A percentile compares a stretch with the other conserved stretches of the same genome.
Conservation (phyloP, 306 rosid genomes). For the Biancaea sappan region DNA sequence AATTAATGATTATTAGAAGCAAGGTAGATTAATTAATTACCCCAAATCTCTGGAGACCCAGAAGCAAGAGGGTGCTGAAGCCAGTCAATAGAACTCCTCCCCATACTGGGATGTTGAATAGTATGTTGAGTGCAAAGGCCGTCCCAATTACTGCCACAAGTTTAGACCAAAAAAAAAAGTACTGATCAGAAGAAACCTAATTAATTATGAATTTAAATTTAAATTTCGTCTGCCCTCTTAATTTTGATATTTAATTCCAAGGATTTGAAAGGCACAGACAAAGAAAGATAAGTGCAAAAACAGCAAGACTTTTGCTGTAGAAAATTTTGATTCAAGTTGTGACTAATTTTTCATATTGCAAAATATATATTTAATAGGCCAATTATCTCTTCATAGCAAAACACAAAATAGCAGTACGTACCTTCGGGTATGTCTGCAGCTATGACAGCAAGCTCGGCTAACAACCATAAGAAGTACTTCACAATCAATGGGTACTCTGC, state of each 20-base stretch:
- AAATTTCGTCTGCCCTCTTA: too few relatives aligned
- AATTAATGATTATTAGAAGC: not conserved
- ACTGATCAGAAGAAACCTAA: not conserved
- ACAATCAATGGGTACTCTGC: slow-evolving; percentile 71
- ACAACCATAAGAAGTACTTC: slow-evolving; percentile 76
- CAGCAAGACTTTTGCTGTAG: too few relatives aligned
- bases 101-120: slow-evolving; percentile 84
- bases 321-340: too few relatives aligned
- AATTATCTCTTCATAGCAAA: too few relatives aligned
- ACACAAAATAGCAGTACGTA: too few relatives aligned
- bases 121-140: slow-evolving; percentile 84
- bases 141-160: slow-evolving; percentile 82
- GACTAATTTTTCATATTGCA: too few relatives aligned
- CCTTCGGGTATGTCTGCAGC: slow-evolving; percentile 98
- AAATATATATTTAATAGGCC: too few relatives aligned
- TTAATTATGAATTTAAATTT: not conserved
- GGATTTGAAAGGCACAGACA: too few relatives aligned
- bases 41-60: slow-evolving; percentile 86
- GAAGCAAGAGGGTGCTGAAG: slow-evolving; percentile 79
- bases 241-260: too few relatives aligned
- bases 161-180: not conserved
- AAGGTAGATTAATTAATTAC: slow-evolving; percentile 41
- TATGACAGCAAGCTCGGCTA: slow-evolving; percentile 86
- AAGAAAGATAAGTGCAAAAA: too few relatives aligned
- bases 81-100: slow-evolving; percentile 78